Evolutionary conservation across 257 asterid genomes (phyloP), one percentile per base, ranked within the genome.

Genomic region (Euphrasia confusa): DNA sequence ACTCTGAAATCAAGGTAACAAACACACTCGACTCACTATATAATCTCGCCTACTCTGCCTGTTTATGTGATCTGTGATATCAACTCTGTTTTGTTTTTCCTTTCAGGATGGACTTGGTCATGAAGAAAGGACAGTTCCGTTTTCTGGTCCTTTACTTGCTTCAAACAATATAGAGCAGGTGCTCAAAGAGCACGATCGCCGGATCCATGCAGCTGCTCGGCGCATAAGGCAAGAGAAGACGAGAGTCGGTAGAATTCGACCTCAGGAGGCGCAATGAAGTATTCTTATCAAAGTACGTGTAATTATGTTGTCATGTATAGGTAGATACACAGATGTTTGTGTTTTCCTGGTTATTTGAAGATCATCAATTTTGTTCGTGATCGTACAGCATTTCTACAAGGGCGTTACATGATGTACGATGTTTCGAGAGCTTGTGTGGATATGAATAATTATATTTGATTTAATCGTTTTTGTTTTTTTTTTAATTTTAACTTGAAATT

Each of bases 101-200:
- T 27, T 72, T 45, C 67, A 75, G 81, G 79, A 75, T 53, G 86
- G 71, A 10, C 70, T 74, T n/a, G 70, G 78, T 42, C 74, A 73
- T 3, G 77, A 81, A 44, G 88, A 77, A 68, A 74, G 75, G 69
- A 73, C 70, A 35, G 78, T 80, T 59, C 79, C 81, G 72, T 90
- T 90, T 62, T 90, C 97, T 0, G 96, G 97, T 60, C 95, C 97
- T 32, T 55, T 90, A 48, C 69, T 79, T 2, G 84, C 75, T 28
- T 66, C 90, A 11, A 82, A 77, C 68, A 85, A 85, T 67, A 83
- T 87, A 48, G 96, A 87, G 73, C 90, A 85, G 73, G 79, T 90
- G 78, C 93, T 90, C 39, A 85, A 80, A 74, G 97, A 90, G 65
- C 96, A 90, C 4, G 95, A 90, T 57, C 90, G 83, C 10, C 80